Evolutionary conservation across 805 yeast species (phyloP), one percentile per base, ranked within the genome.

Genomic region (Teunomyces cretensis): DNA sequence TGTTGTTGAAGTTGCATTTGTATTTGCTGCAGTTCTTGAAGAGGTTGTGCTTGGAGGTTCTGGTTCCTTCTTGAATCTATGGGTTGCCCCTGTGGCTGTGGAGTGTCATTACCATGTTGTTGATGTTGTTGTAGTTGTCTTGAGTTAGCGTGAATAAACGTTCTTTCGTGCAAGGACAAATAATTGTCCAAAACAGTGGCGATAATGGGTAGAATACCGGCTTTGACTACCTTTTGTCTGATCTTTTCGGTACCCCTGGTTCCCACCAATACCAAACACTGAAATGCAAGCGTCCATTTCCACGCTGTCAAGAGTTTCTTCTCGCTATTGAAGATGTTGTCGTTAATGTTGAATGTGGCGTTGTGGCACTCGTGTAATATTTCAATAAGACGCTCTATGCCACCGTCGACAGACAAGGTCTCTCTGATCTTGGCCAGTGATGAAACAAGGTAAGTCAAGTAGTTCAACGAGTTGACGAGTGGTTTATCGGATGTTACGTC

Each of bases 261-360:
- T 11, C 97, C 97, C 14, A 92, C 82, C 45, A 89, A 76, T 1
- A 92, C 96, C 45, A 92, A 70, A 61, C 97, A 91, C 69, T 92
- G 99, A 59, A 94, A 83, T 0, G 97, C 88, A 44, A 92, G 70
- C 5, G 96, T 88, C 99, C 99, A 92, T 68, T 92, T 92, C 97
- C 97, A 92, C 0, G 96, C 91, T n/a, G 86, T 74, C 51, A 88
- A 72, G 19, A 83, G 76, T 48, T 69, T 72, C 50, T 60, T 64
- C 46, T 72, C 77, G 40, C 63, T 59, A 48, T 65, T 66, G 50
- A 65, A 62, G 26, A 65, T 61, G 46, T 54, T 61, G 42, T 66
- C 72, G 38, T 45, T 53, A 28, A 57, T 46, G 47, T 57, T 61
- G 47, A 56, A 64, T 6, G 65, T 60, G 37, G 62, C 52, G 52